Evolutionary conservation across 768 basidiomycete species (phyloP).

Genomic region (Termitomyces sp.): DNA sequence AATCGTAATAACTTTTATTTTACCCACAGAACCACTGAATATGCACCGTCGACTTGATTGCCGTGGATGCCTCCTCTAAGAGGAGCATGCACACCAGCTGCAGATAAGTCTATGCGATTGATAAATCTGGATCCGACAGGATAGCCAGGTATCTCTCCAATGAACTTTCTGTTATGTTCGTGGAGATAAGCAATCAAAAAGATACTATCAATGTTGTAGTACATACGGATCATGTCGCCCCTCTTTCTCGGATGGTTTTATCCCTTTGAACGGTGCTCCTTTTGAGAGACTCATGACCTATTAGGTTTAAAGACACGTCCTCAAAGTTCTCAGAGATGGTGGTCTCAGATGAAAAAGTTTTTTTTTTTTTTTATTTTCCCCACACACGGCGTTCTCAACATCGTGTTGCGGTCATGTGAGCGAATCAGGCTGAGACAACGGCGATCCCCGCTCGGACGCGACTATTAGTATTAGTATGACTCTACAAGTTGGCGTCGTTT

Average conservation of each 20-base stretch:
- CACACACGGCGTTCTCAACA: not conserved
- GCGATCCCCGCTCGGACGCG: not conserved
- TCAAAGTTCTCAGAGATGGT: not conserved
- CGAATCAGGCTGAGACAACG: not conserved
- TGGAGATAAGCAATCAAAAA: not conserved
- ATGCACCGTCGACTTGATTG: conserved; percentile 27
- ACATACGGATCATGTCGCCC: conserved; percentile 10
- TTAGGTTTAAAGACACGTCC: not conserved
- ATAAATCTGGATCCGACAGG: conserved; percentile 24
- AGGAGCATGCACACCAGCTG: conserved; percentile 32
- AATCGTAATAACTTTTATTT: not conserved
- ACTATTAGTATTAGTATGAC: not conserved
- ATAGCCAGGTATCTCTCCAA: conserved; percentile 29
- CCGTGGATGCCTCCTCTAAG: conserved; percentile 40
- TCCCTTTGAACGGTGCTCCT: not conserved
- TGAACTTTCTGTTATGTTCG: conserved; percentile 19
- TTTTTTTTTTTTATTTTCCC: no score
- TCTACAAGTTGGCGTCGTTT: not conserved
- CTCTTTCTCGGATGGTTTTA: conserved; percentile 6
- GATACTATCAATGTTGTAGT: no score
- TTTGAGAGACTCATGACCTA: not conserved
- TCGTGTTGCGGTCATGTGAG: not conserved
- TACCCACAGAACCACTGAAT: conserved; percentile 37
- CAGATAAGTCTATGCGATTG: conserved; percentile 18
- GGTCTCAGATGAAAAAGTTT: not conserved